These are phyloP conservation scores for Solanum chmielewskii DNA, from an alignment of 257 asterid genomes.

Conservation along the genomic window DNA sequence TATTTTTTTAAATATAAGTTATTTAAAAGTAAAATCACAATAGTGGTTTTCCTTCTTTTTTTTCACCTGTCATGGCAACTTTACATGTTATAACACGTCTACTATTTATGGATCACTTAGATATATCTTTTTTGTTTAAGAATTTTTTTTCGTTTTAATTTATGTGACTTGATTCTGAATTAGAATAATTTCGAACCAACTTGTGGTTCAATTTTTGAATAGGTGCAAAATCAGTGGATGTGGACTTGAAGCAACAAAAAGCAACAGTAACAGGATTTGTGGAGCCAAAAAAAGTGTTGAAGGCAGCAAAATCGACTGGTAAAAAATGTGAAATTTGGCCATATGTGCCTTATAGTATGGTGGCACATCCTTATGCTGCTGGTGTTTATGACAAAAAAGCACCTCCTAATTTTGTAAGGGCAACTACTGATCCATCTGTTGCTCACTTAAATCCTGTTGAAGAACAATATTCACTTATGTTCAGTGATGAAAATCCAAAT, in stretches of 20 bases:
- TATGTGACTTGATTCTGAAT: background rate
- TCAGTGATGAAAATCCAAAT: conserved; percentile 74
- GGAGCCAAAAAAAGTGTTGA: conserved; percentile 65
- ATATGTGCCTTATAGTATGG: conserved; percentile 51
- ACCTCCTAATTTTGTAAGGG: conserved; percentile 59
- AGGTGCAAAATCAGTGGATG: conserved; percentile 76
- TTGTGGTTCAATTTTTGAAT: background rate
- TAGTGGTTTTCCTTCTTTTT: background rate
- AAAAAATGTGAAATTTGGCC: conserved; percentile 84
- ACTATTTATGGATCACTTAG: background rate
- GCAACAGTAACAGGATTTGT: conserved; percentile 75
- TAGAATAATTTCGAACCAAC: background rate
- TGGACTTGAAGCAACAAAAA: conserved; percentile 75
- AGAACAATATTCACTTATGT: conserved; percentile 65
- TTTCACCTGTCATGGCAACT: background rate
- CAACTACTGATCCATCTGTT: conserved; percentile 56
- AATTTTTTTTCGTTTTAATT: background rate
- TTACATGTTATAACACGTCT: background rate
- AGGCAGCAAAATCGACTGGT: conserved; percentile 49
- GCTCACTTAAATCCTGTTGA: conserved; percentile 65
- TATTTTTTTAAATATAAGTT: background rate
- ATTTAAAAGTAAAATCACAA: background rate
- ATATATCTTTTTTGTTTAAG: too few relatives aligned
- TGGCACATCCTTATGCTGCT: conserved; percentile 74
- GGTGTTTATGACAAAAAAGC: conserved; percentile 93